Evolutionary conservation across 1,284 basidiomycete genomes (phyloP).

Genomic region (Melampsora americana): DNA sequence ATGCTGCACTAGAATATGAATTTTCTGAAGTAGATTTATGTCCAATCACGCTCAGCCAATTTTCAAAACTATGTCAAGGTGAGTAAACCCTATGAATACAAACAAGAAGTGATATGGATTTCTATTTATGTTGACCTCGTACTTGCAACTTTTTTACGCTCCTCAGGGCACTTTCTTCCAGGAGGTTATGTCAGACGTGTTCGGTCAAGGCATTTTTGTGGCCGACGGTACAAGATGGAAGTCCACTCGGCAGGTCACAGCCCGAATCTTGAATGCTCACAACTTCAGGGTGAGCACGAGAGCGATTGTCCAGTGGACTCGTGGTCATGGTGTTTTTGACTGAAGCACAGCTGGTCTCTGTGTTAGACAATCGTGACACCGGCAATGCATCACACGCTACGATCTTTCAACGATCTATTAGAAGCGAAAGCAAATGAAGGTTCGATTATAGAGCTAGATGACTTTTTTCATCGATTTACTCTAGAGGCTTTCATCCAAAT

Average conservation of each 20-base stretch:
- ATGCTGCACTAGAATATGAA: background rate
- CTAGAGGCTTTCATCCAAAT: slow-evolving; percentile 43
- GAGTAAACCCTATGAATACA: background rate
- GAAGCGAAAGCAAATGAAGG: slow-evolving; percentile 15
- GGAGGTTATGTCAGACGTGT: slow-evolving; percentile 45
- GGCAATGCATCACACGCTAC: slow-evolving; percentile 35
- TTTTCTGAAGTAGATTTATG: background rate
- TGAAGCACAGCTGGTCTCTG: background rate
- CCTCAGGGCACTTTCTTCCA: slow-evolving; percentile 39
- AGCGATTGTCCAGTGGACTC: background rate
- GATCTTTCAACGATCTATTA: slow-evolving; percentile 40
- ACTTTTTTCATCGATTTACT: slow-evolving; percentile 37
- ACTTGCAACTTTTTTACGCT: background rate
- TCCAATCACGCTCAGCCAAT: slow-evolving; percentile 19
- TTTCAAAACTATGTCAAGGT: slow-evolving; percentile 46
- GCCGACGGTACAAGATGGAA: slow-evolving; percentile 43
- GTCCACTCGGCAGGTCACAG: slow-evolving; percentile 39
- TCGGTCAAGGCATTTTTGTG: slow-evolving; percentile 43
- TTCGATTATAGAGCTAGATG: slow-evolving; percentile 34
- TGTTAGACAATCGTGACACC: slow-evolving; percentile 38
- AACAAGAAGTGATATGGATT: too few species aligned
- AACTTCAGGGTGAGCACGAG: slow-evolving; percentile 34
- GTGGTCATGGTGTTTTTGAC: too few species aligned
- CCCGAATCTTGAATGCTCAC: slow-evolving; percentile 40
- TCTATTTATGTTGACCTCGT: too few species aligned